These are phyloP conservation scores for Pseudogymnoascus sp. DNA, from an alignment of 2,329 filamentous ascomycete species.

Conservation along the genomic window DNA sequence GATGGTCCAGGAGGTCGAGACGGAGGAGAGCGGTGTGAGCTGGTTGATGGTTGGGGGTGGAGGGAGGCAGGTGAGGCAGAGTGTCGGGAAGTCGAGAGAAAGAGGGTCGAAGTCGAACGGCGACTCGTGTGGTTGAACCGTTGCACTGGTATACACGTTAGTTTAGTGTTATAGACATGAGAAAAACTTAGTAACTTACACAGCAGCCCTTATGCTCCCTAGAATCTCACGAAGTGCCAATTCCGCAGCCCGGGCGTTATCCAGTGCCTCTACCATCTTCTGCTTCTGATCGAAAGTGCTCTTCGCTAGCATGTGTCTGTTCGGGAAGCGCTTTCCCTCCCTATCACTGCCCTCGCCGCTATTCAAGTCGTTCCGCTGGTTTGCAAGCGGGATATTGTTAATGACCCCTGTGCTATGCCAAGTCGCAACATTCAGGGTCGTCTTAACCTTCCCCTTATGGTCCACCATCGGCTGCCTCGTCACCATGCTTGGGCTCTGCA, in stretches of 20 bases:
- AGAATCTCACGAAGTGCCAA: conserved; percentile 78
- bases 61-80: conserved; percentile 75
- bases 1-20: conserved; percentile 73
- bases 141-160: conserved; percentile 37
- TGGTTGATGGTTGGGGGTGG: conserved; percentile 72
- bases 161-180: background rate
- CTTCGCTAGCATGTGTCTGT: conserved; percentile 45
- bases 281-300: conserved; percentile 57
- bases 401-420: conserved; percentile 78
- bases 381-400: conserved; percentile 58
- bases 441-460: conserved; percentile 41
- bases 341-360: conserved; percentile 33
- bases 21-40: conserved; percentile 69
- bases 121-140: conserved; percentile 48
- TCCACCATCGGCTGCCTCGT: conserved; percentile 16
- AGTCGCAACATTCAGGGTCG: conserved; percentile 40
- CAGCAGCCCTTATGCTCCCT: conserved; percentile 74
- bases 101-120: conserved; percentile 80
- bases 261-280: conserved; percentile 61
- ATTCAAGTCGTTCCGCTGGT: conserved; percentile 41
- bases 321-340: conserved; percentile 35
- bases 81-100: conserved; percentile 75
- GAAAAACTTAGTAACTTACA: conserved; percentile 46
- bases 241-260: conserved; percentile 78
- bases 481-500: conserved; percentile 5